Base-by-base conservation (phyloP, 129 eudicot genomes). In the Ambrosia trifida region DNA sequence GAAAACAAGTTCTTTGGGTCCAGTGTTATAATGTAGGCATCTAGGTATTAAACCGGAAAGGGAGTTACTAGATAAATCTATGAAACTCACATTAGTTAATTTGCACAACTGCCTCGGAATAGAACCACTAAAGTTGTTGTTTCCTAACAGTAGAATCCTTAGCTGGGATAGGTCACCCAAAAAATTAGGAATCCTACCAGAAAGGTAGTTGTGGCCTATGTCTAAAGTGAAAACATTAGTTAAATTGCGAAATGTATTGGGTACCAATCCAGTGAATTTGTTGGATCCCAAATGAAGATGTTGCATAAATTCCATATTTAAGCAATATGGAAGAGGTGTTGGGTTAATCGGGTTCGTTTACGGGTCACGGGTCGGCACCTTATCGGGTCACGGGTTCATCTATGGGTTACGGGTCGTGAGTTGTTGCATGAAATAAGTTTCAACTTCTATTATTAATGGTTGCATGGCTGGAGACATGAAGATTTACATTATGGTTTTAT, bases 321-420 rank as follows among this genome's bases (percentile, higher is more conserved):
- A 30, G 20, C 83, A 78, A 4, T 78, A 70, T 9, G 86, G 81
- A 19, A 83, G 33, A 52, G 69, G 6, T n/a, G n/a, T n/a, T n/a
- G n/a, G n/a, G n/a, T n/a, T n/a, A n/a, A n/a, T n/a, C n/a, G n/a
- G n/a, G n/a, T n/a, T n/a, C n/a, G n/a, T n/a, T n/a, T n/a, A n/a
- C n/a, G n/a, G n/a, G n/a, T n/a, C n/a, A n/a, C n/a, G n/a, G n/a
- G n/a, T n/a, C n/a, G n/a, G n/a, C n/a, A n/a, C n/a, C n/a, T n/a
- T n/a, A n/a, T n/a, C n/a, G n/a, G n/a, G n/a, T n/a, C n/a, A n/a
- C n/a, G n/a, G n/a, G n/a, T n/a, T n/a, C n/a, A n/a, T n/a, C n/a
- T n/a, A n/a, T n/a, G n/a, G n/a, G n/a, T n/a, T n/a, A n/a, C n/a
- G n/a, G n/a, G n/a, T n/a, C n/a, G n/a, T n/a, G n/a, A n/a, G n/a